A percentile compares a stretch with the other conserved stretches of the same genome.
These are phyloP conservation scores for Epichloe coenophiala DNA, from an alignment of 2,329 filamentous ascomycete species.

Conservation along the genomic window DNA sequence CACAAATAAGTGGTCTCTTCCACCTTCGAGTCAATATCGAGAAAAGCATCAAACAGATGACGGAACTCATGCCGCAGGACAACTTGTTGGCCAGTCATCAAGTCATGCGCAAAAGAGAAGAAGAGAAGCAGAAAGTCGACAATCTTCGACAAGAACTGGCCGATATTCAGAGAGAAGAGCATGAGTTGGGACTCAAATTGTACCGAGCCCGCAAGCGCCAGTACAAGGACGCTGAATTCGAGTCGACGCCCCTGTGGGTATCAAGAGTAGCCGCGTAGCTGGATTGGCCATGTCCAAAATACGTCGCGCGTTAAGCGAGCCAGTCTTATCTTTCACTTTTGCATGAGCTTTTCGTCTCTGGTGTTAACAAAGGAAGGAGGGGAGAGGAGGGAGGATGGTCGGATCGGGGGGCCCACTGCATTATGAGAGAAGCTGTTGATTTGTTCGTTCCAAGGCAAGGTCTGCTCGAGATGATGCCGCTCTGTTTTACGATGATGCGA, in stretches of 20 bases:
- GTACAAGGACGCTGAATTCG: constrained; percentile 51
- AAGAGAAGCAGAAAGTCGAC: constrained; percentile 52
- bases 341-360: not conserved
- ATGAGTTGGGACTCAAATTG: constrained; percentile 64
- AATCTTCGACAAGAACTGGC: constrained; percentile 52
- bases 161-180: constrained; percentile 62
- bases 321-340: not conserved
- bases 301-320: not conserved
- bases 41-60: constrained; percentile 62
- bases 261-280: constrained; percentile 56
- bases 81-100: constrained; percentile 53
- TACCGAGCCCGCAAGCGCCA: constrained; percentile 62
- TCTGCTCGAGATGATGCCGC: not conserved
- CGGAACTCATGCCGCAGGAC: constrained; percentile 61
- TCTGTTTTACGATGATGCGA: not conserved
- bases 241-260: constrained; percentile 64
- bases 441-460: not conserved
- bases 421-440: not conserved
- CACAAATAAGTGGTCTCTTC: constrained; percentile 48
- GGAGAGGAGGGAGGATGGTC: too few species aligned
- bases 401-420: not conserved
- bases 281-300: not conserved
- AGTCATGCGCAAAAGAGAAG: constrained; percentile 41
- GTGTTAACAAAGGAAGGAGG: not conserved
- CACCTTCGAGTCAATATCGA: constrained; percentile 60